These are phyloP conservation scores for Xylaria nigripes DNA, from an alignment of 495 filamentous ascomycete genomes.

Conservation along the genomic window DNA sequence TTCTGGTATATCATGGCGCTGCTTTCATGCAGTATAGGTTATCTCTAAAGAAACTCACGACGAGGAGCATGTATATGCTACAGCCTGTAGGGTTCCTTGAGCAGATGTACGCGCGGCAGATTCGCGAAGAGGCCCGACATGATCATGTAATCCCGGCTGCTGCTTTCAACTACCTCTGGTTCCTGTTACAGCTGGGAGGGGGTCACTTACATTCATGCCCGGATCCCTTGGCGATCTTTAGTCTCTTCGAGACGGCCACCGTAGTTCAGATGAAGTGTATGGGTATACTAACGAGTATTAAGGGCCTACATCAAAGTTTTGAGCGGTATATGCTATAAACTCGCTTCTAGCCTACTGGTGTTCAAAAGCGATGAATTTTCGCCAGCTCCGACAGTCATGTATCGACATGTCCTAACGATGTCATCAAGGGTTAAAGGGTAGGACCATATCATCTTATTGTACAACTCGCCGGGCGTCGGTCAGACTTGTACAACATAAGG, in stretches of 20 bases:
- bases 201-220: constrained; percentile 26
- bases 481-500: constrained; percentile 29
- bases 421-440: constrained; percentile 25
- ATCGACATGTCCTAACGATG: constrained; percentile 21
- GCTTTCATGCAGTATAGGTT: constrained; percentile 27
- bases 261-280: not conserved
- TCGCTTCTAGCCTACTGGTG: not conserved
- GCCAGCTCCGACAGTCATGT: constrained; percentile 17
- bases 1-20: constrained; percentile 28
- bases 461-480: constrained; percentile 21
- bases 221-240: constrained; percentile 28
- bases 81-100: constrained; percentile 28
- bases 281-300: not conserved
- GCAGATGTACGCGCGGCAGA: constrained; percentile 16
- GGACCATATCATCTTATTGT: constrained; percentile 22
- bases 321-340: too few relatives aligned
- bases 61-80: constrained; percentile 25
- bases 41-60: constrained; percentile 28
- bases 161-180: constrained; percentile 31
- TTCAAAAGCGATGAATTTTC: not conserved
- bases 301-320: not conserved
- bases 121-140: constrained; percentile 23
- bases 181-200: constrained; percentile 31
- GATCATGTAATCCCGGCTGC: constrained; percentile 19
- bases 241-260: constrained; percentile 3